Base-by-base conservation (phyloP, 257 asterid genomes). In the Solanum ossicruentum region DNA sequence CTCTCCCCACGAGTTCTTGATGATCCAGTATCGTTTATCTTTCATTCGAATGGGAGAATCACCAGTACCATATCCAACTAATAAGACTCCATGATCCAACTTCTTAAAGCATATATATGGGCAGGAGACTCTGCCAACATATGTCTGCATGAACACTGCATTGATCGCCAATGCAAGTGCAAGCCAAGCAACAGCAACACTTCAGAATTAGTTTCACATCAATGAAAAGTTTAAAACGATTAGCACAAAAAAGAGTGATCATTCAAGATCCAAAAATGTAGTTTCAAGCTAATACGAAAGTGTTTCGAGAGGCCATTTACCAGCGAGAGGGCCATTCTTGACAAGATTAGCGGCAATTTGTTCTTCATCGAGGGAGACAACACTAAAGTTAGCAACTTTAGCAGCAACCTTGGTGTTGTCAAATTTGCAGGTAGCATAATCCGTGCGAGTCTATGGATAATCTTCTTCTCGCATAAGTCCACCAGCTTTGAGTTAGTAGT, bases 301-400 rank as follows among this genome's bases (percentile, higher is more conserved):
- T 60, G 12, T 47, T 51, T 12, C 11, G 85, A 73, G 75, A 83
- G 85, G 75, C 21, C 7, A 87, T 20, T 54, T 87, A 95, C 98
- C 98, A 81, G 98, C 98, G 84, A 95, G 98, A 65, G 98, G 98
- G 47, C 98, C 98, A 82, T 91, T 92, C 86, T 94, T 93, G 72
- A 94, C 98, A 69, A 95, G 95, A 86, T 95, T 95, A 41, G 98
- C 98, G 66, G 98, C 97, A 82, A 94, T 94, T 89, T 95, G 98
- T 10, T 93, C 95, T 86, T 95, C 98, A 32, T 95, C 95, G 39
- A 91, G 92, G 85, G 98, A 92, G 51, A 93, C 97, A 18, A 93
- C 96, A n/a, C 98, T 93, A 87, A 95, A 95, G 92, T 95, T 95
- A 39, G 98, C 90, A 79, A 95, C 98, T 88, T 91, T 90, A 1